Evolutionary conservation across 257 asterid species (phyloP).

Genomic region (Forsythia viridissima): DNA sequence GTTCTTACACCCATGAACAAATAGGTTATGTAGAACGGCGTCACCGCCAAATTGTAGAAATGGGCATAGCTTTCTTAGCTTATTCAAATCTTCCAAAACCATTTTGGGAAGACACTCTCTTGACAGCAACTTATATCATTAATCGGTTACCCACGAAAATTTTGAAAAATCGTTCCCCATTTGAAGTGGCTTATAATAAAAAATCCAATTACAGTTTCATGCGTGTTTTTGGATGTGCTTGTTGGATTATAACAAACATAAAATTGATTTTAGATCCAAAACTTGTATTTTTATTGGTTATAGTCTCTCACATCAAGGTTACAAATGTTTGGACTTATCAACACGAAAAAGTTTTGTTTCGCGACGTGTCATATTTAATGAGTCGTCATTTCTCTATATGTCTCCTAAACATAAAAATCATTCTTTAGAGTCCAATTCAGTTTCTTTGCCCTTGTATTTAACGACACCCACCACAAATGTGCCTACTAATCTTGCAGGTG

Average conservation of each 20-base stretch:
- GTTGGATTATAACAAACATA: neutral
- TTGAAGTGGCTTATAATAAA: neutral
- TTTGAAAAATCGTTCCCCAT: neutral
- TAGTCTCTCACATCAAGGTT: neutral
- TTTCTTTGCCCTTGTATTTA: too few relatives aligned
- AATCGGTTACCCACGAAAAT: constrained; percentile 3
- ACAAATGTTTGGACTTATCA: neutral
- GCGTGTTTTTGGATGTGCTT: too few relatives aligned
- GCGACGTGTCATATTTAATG: neutral
- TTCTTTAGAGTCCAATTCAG: too few relatives aligned
- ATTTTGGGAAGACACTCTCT: neutral
- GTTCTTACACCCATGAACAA: constrained; percentile 5
- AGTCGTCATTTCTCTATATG: too few relatives aligned
- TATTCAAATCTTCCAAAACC: neutral
- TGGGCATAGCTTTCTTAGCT: neutral
- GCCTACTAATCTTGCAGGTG: too few relatives aligned
- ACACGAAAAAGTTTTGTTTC: neutral
- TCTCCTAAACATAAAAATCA: neutral
- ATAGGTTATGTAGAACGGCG: neutral
- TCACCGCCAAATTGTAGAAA: constrained; percentile 15
- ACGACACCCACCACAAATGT: too few relatives aligned
- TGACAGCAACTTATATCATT: neutral
- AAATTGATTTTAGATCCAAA: neutral
- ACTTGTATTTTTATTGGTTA: neutral
- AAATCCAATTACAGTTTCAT: neutral